Evolutionary conservation across 352 stramenopile genomes (phyloP).

Genomic region (Blastocystis sp.): DNA sequence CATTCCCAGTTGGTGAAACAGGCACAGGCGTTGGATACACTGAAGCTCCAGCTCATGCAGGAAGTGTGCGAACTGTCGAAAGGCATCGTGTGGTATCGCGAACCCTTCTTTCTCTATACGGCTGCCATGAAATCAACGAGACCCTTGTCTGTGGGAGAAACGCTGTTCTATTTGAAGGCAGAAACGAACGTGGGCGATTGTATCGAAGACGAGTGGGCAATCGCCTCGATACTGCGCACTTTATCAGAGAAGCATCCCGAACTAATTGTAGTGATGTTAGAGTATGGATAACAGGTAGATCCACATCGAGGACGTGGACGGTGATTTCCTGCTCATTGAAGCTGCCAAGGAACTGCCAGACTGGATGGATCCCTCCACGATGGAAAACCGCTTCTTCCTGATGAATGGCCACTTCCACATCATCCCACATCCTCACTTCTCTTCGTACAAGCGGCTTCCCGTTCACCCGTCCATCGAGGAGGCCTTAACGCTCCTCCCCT

Average conservation of each 20-base stretch:
- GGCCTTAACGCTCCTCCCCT: not conserved
- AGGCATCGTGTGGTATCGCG: constrained; percentile 19
- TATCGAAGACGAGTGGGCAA: constrained; percentile 46
- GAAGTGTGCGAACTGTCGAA: not conserved
- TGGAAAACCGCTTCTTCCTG: constrained; percentile 56
- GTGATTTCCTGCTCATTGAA: constrained; percentile 51
- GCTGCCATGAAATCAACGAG: not conserved
- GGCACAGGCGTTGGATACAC: not conserved
- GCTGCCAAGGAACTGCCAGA: constrained; percentile 20
- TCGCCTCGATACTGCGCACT: not conserved
- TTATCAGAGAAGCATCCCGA: constrained; percentile 11
- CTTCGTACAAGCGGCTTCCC: not conserved
- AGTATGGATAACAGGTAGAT: not conserved
- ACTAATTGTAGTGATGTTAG: not conserved
- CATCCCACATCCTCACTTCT: constrained; percentile 19
- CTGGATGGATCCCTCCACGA: constrained; percentile 38
- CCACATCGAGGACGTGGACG: constrained; percentile 26
- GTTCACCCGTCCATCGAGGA: constrained; percentile 14
- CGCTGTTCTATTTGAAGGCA: constrained; percentile 35
- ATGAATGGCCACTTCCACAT: not conserved
- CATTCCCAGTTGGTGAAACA: not conserved
- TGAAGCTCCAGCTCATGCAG: constrained; percentile 36
- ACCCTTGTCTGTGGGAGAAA: not conserved
- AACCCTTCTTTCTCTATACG: constrained; percentile 26
- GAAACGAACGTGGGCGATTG: constrained; percentile 41